phyloP scores from a whole-genome alignment of 306 rosid genomes.

The Vigna reflexopilosa region DNA sequence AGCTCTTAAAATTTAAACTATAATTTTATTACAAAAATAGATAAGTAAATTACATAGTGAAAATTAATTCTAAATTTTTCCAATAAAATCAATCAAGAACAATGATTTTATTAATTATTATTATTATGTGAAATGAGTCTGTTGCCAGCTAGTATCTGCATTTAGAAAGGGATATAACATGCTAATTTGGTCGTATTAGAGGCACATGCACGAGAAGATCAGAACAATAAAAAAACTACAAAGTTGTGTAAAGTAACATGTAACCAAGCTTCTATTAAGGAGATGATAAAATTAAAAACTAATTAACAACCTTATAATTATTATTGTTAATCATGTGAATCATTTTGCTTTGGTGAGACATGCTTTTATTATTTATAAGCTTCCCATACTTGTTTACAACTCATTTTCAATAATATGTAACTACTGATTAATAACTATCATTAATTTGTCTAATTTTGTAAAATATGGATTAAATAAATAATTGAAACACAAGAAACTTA shows the following conservation, averaged over 20 bases:
- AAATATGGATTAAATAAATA: no score
- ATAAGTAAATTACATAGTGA: no score
- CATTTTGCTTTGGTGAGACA: conserved; percentile 9
- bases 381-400: conserved; percentile 5
- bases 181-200: neutral
- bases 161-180: conserved; percentile 8
- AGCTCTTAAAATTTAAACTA: no score
- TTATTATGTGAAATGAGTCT: neutral
- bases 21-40: no score
- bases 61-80: no score
- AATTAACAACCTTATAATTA: conserved; percentile 11
- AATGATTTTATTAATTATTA: neutral
- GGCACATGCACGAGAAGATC: conserved; percentile 40
- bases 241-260: conserved; percentile 24
- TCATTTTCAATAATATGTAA: neutral
- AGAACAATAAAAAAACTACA: conserved; percentile 9
- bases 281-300: neutral
- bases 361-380: neutral
- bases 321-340: conserved; percentile 19
- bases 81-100: neutral
- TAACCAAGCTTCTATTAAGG: conserved; percentile 2
- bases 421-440: neutral
- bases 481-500: no score
- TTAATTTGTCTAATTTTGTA: no score
- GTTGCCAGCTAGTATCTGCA: neutral